Evolutionary conservation across 1,284 basidiomycete genomes (phyloP), one percentile per base, ranked within the genome.

Genomic region (Ganoderma sp.): DNA sequence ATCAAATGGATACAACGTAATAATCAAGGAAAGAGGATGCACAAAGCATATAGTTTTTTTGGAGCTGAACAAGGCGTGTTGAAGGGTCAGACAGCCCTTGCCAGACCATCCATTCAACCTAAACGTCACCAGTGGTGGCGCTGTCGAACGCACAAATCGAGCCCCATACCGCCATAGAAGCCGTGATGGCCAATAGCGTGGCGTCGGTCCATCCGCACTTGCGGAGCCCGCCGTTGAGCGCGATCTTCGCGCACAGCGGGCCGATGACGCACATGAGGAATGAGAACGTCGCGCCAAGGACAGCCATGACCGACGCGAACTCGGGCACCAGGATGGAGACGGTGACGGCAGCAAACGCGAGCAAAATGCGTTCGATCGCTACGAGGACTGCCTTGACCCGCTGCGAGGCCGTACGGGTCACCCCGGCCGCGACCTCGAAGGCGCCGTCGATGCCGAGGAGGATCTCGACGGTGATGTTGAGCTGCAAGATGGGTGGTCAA

Each of bases 301-400:
- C 95, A 15, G 93, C 93, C 94, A 98, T 97, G 77, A 96, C 87
- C 28, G 90, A 87, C 72, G 92, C 92, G 78, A 98, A 98, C 65
- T 93, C 88, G 1, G 97, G 96, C 52, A 98, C 81, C 67, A 90
- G 78, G 69, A 97, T 90, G 2, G 94, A 95, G 45, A 91, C 87
- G 37, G 81, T 77, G 22, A 96, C 89, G 25, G 90, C 85, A 56
- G 89, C 73, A 10, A 85, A 72, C 0, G 91, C 88, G 41, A 95
- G 80, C 59, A 81, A 71, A 32, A 91, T 77, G 61, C 94, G 86
- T 75, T 94, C 89, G 61, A 88, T 62, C 37, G 83, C 80, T 39
- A 87, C 81, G 73, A 88, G 79, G 50, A 85, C 48, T n/a, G 76
- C 78, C 72, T 85, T 90, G 58, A 82, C 12, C 73, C 77, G 78